Evolutionary conservation across 2,329 filamentous ascomycete species (phyloP).

Genomic region (Exophiala dermatitidis): DNA sequence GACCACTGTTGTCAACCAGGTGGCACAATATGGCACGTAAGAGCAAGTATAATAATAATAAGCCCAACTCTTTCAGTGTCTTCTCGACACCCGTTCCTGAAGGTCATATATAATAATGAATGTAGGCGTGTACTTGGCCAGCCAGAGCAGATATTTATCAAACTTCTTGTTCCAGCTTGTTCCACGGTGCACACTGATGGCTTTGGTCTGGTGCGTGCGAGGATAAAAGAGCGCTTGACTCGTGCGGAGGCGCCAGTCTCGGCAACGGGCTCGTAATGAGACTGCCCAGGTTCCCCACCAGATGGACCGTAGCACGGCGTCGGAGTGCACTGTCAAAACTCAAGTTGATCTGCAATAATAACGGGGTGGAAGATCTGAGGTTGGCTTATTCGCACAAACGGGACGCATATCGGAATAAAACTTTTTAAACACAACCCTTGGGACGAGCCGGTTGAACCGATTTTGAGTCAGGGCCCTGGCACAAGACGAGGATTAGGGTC

Average conservation of each 20-base stretch:
- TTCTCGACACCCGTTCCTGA: too few species aligned
- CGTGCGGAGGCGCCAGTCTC: too few species aligned
- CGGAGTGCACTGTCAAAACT: neutral
- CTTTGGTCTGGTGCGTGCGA: neutral
- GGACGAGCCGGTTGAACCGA: conserved; percentile 8
- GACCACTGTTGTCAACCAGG: too few species aligned
- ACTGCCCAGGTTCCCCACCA: conserved; percentile 10
- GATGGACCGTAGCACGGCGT: neutral
- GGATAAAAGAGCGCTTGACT: too few species aligned
- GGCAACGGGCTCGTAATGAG: neutral
- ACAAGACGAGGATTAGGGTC: neutral
- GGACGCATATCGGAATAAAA: conserved; percentile 3
- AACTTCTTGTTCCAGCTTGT: neutral
- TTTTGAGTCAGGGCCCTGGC: neutral
- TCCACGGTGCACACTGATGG: neutral
- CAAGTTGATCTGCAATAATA: neutral
- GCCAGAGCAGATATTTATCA: too few species aligned
- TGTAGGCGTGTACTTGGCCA: too few species aligned
- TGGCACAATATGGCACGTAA: too few species aligned
- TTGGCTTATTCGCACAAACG: conserved; percentile 7
- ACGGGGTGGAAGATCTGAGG: conserved; percentile 8
- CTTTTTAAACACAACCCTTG: neutral
- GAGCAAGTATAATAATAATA: too few species aligned
- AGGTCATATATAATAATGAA: too few species aligned
- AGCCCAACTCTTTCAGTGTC: too few species aligned